Evolutionary conservation across 2,329 filamentous ascomycete species (phyloP).

Genomic region (Hypoxylon sp.): DNA sequence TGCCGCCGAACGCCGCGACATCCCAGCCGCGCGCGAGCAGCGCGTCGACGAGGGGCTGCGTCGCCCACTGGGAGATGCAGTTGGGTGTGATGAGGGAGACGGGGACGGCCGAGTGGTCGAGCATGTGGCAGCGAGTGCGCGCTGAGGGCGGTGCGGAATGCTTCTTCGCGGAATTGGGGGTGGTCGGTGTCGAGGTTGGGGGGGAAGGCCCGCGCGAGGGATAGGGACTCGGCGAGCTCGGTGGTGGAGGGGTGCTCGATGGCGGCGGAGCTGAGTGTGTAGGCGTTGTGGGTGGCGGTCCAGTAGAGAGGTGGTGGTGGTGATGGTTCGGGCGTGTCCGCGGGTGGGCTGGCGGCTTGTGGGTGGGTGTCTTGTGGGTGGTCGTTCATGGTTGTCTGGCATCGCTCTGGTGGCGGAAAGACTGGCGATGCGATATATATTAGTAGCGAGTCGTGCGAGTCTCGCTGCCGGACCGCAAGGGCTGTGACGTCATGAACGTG

Average conservation of each 20-base stretch:
- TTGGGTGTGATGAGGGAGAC: background rate
- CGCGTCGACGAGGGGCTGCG: constrained; percentile 7
- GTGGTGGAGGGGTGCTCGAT: background rate
- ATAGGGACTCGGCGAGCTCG: background rate
- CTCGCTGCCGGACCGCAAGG: background rate
- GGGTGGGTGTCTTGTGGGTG: background rate
- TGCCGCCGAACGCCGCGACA: background rate
- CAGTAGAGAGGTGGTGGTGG: background rate
- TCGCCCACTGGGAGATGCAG: background rate
- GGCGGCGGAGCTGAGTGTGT: background rate
- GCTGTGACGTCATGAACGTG: background rate
- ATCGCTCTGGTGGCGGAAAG: background rate
- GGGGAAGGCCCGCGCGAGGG: background rate
- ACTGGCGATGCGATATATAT: background rate
- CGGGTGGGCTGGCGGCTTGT: no score
- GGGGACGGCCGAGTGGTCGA: constrained; percentile 7
- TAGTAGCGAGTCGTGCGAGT: background rate
- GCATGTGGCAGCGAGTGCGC: constrained; percentile 7
- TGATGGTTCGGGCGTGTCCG: background rate
- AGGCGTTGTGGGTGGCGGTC: background rate
- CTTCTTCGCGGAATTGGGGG: constrained; percentile 1
- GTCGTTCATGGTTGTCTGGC: background rate
- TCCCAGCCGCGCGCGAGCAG: constrained; percentile 7
- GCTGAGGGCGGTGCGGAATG: background rate
- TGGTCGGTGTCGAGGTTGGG: constrained; percentile 1